Percentiles rank a stretch among this genome's conserved stretches.
Conservation (phyloP, 352 stramenopile genomes). For the Pythium coloratum region DNA sequence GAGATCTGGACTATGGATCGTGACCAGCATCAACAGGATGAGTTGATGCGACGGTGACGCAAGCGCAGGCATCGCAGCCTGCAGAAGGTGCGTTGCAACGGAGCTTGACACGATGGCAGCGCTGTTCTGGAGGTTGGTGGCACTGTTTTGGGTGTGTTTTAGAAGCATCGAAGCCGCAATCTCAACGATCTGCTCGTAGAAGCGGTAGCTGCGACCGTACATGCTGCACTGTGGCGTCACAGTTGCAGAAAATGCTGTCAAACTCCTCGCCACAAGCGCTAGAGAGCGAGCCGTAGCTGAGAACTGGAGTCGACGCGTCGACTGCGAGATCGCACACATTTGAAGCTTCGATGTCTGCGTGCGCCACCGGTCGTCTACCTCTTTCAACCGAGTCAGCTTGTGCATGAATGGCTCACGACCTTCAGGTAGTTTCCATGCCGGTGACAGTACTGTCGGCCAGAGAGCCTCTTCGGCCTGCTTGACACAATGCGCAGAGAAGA, state of each 20-base stretch:
- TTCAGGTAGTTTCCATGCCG: neutral
- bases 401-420: constrained; percentile 19
- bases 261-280: neutral
- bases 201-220: constrained; percentile 11
- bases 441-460: constrained; percentile 8
- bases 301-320: neutral
- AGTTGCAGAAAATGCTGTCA: neutral
- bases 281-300: neutral
- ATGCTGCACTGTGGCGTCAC: neutral
- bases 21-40: neutral
- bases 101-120: neutral
- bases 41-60: constrained; percentile 1
- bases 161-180: neutral
- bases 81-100: neutral
- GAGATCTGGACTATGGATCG: neutral
- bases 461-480: constrained; percentile 9
- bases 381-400: constrained; percentile 3
- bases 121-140: neutral
- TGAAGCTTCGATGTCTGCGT: neutral
- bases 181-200: constrained; percentile 20
- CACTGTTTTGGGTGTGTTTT: neutral
- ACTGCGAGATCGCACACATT: neutral
- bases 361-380: neutral
- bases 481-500: constrained; percentile 11
- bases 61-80: neutral